Evolutionary conservation across 192 early-diverging fungal genomes (phyloP).

Genomic region (Coemansia sp.): DNA sequence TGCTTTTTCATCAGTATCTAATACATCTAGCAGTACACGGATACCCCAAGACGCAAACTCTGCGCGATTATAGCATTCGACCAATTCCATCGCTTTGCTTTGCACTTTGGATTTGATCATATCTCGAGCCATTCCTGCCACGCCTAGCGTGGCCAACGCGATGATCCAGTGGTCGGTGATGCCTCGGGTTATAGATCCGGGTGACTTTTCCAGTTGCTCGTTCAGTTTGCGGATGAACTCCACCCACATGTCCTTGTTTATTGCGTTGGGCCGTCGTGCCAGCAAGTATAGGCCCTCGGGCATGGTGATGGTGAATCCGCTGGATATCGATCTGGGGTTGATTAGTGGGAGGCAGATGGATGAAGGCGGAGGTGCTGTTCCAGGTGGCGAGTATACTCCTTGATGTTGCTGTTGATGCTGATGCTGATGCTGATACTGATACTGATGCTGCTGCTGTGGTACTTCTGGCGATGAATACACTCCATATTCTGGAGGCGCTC

Average conservation of each 20-base stretch:
- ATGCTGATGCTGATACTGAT: background rate
- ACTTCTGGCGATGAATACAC: background rate
- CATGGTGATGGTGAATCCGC: conserved; percentile 26
- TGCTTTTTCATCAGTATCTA: background rate
- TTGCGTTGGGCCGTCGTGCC: background rate
- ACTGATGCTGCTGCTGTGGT: background rate
- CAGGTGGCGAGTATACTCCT: background rate
- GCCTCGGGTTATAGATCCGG: conserved; percentile 22
- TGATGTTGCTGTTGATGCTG: background rate
- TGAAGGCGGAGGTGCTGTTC: background rate
- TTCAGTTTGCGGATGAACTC: conserved; percentile 35
- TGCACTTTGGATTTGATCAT: conserved; percentile 18
- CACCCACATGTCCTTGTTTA: conserved; percentile 14
- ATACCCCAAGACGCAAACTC: conserved; percentile 34
- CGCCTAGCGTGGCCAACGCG: conserved; percentile 26
- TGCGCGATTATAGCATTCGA: conserved; percentile 29
- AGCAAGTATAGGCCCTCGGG: conserved; percentile 16
- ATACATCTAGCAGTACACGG: conserved; percentile 9
- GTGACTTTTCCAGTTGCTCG: conserved; percentile 22
- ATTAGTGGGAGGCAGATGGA: conserved; percentile 16
- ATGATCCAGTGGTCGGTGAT: conserved; percentile 32
- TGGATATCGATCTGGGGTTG: conserved; percentile 25
- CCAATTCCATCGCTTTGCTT: conserved; percentile 14
- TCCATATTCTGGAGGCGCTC: background rate
- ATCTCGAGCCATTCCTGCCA: conserved; percentile 12